A percentile compares a stretch with the other conserved stretches of the same genome.
Conservation (phyloP, 2,329 filamentous ascomycete species). For the Lojkania enalia region DNA sequence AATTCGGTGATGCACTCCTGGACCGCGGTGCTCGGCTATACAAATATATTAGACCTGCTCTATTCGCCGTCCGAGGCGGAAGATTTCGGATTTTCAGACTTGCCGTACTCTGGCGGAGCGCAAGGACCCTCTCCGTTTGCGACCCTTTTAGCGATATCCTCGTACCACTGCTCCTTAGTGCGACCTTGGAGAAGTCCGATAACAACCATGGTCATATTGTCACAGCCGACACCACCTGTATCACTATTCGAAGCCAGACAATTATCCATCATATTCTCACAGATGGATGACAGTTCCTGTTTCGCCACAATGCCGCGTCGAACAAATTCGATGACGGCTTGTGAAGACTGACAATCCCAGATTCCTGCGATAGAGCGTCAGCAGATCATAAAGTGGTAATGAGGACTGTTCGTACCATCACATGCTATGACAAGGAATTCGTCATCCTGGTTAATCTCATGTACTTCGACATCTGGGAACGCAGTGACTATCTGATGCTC, state of each 20-base stretch:
- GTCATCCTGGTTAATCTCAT: conserved; percentile 89
- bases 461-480: conserved; percentile 89
- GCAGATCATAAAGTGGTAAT: neutral
- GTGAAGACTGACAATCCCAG: conserved; percentile 99
- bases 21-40: conserved; percentile 56
- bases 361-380: conserved; percentile 67
- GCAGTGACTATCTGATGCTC: conserved; percentile 99
- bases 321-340: conserved; percentile 96
- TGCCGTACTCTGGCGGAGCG: conserved; percentile 99
- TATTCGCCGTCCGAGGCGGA: conserved; percentile 39
- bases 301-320: conserved; percentile 94
- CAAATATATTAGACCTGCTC: conserved; percentile 41
- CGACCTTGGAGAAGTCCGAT: conserved; percentile 87
- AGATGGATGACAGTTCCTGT: conserved; percentile 92
- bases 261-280: conserved; percentile 99
- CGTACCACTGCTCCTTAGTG: conserved; percentile 98
- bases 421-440: conserved; percentile 68
- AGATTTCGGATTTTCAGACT: conserved; percentile 57
- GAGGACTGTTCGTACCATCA: conserved; percentile 39
- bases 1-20: conserved; percentile 54
- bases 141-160: conserved; percentile 90
- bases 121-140: conserved; percentile 96
- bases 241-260: conserved; percentile 97
- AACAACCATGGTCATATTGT: conserved; percentile 99
- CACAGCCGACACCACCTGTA: conserved; percentile 94